Evolutionary conservation across 2,329 filamentous ascomycete species (phyloP), one percentile per base, ranked within the genome.

Genomic region (Ascomycota sp.): DNA sequence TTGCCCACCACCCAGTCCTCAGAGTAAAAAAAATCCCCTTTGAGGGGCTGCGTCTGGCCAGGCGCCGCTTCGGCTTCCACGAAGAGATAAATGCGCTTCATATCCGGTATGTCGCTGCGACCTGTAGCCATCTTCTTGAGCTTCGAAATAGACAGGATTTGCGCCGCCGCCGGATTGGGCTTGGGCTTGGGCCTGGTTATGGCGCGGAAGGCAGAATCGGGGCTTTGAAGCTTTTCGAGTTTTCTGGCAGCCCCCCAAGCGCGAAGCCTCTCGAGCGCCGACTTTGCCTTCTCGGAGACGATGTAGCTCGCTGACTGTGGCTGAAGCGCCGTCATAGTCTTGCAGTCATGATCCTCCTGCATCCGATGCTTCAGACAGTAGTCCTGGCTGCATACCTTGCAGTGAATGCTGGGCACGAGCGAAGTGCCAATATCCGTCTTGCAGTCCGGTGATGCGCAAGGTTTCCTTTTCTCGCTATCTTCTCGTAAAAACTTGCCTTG

Each of bases 21-120:
- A 38, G 68, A 75, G 51, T 78, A 91, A 52, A 73, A 91, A 53
- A 86, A 83, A 38, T 77, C 71, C 7, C 78, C 79, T 46, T 72
- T 77, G 4, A 84, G 83, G 30, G 79, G 72, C 52, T 92, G 92
- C 6, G 78, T 72, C 34, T 72, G 78, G 2, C 83, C 76, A 0
- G 82, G 91, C 45, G 81, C 79, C 8, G 80, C 79, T 46, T 84
- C 82, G 0, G 86, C 89, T 50, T 95, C 86, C 12, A 93, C 80
- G 48, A 79, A 75, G 1, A 98, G 49, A 49, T 95, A 95, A 2
- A 98, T 57, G n/a, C 89, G 62, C 58, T 91, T 92, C 41, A 92
- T 82, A 0, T 62, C 53, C 0, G 82, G 63, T 0, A 93, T 55
- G 45, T 82, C 86, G 8, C 72, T 72, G 41, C 95, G 86, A 1